Base-by-base conservation (phyloP, 768 basidiomycete genomes). In the Termitomyces eurrhizus region DNA sequence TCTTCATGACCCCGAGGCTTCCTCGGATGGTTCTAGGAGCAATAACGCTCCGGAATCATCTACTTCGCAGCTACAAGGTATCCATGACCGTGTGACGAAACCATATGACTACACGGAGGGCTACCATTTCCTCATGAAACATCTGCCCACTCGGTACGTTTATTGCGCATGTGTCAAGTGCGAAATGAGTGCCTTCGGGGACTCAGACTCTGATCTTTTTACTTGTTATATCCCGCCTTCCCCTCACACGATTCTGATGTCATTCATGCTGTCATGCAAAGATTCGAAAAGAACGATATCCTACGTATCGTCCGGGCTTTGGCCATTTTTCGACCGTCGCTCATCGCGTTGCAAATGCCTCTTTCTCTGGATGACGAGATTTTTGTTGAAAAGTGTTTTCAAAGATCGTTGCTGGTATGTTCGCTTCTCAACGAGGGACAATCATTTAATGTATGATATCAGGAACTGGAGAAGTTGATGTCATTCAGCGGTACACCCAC, bases 261-360 rank as follows among this genome's bases (percentile, higher is more conserved):
- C 66, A 64, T 41, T 29, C 18, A 29, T 54, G 52, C 60, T 65
- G 63, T 52, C 53, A 44, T 62, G 41, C 68, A 70, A 77, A 95
- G 92, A 63, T 98, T 98, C 75, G 94, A 96, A 73, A 98, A 96
- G 78, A 92, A 92, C 73, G 95, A 97, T 69, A 93, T 95, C 62
- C 75, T 98, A 46, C 92, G 94, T 59, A 89, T 98, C 66, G 95
- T 98, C 48, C 89, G 95, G 56, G 93, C 95, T 33, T 80, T 98
- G 58, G 95, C 96, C 21, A 92, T 96, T 41, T 95, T 94, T 72
- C 84, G 96, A 58, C 96, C 96, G n/a, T 95, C 93, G 60, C 82
- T 98, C 58, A 98, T 98, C 68, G 96, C 96, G 32, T 77, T 98
- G 56, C 95, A 98, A 83, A 97, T 98, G 95, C 94, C 96, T 33